Evolutionary conservation across 345 rosid genomes (phyloP), one percentile per base, ranked within the genome.

Genomic region (Ceriops zippeliana): DNA sequence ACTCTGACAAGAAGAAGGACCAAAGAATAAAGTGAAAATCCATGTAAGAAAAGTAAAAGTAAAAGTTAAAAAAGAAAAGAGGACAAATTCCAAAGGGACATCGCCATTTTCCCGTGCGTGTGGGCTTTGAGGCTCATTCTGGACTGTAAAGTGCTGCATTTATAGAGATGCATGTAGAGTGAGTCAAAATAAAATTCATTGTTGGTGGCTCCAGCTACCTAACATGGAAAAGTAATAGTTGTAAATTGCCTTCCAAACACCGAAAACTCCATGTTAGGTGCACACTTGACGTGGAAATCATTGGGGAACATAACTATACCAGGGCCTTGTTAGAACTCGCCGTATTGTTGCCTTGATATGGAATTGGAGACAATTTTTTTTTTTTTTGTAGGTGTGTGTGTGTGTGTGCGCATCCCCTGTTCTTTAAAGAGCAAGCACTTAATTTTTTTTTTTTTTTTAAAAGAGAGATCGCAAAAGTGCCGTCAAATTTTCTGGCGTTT

Each of bases 1-100:
- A 88, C 77, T 64, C 86, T 95, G 67, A 89, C 96, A 76, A 91
- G 81, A 88, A 89, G 82, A 63, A 87, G 78, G 67, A 76, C 86
- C 82, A 81, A 83, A 78, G 82, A 86, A 69, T 76, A 66, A 75
- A 59, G 62, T 59, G 35, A 74, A 67, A 72, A 42, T 10, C 15
- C 1, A 24, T 24, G 26, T 24, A 24, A 24, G 26, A 24, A 24
- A 24, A 24, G 26, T 24, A 24, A 24, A 24, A 24, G 26, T 24
- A 24, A 24, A 24, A 24, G 26, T 8, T 1, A 11, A 42, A 13
- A 42, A 42, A 42, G 2, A 34, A 34, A 34, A 34, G 7, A 6
- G 7, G 5, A 34, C 1, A 6, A 34, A 34, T 0, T 7, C 66
- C 37, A 71, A 24, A 42, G 16, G 59, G 32, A 53, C 73, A 72